Evolutionary conservation across 2,329 filamentous ascomycete genomes (phyloP).

Genomic region (Blastomyces gilchristii): DNA sequence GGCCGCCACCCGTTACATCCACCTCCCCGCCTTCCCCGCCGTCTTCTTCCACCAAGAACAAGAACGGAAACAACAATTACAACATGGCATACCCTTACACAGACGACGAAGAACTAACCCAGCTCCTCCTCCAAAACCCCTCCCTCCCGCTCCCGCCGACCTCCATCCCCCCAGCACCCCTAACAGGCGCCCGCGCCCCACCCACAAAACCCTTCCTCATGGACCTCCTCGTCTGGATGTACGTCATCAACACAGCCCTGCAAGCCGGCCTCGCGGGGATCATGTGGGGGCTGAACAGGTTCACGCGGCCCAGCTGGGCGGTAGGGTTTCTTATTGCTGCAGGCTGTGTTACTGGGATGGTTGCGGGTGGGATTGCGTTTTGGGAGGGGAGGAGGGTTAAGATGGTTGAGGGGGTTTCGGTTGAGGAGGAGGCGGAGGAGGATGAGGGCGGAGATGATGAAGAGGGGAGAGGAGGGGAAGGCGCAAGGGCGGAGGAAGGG

Average conservation of each 20-base stretch:
- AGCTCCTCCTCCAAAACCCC: constrained; percentile 31
- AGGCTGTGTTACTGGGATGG: constrained; percentile 57
- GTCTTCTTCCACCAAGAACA: not conserved
- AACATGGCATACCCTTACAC: constrained; percentile 15
- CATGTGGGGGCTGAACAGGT: constrained; percentile 74
- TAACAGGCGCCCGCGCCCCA: constrained; percentile 61
- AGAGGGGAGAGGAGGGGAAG: not conserved
- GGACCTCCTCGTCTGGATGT: constrained; percentile 68
- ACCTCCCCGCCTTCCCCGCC: not conserved
- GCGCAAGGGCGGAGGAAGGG: not conserved
- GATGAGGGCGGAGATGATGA: not conserved
- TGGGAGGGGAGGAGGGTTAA: constrained; percentile 63
- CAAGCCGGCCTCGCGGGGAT: constrained; percentile 63
- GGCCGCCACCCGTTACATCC: constrained; percentile 18
- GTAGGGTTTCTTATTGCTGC: constrained; percentile 70
- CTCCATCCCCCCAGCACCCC: constrained; percentile 54
- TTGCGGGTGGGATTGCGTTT: constrained; percentile 60
- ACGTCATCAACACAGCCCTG: constrained; percentile 67
- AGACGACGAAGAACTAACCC: constrained; percentile 44
- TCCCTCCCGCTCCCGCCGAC: constrained; percentile 53
- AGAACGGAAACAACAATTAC: not conserved
- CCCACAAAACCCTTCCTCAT: constrained; percentile 64
- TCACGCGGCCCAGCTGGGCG: constrained; percentile 64
- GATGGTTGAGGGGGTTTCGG: constrained; percentile 57
- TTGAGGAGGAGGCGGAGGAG: constrained; percentile 45